Percentiles rank a stretch among this genome's conserved stretches.
phyloP scores from a whole-genome alignment of 2,329 filamentous ascomycete species.

The Paraphaeosphaeria sporulosa region DNA sequence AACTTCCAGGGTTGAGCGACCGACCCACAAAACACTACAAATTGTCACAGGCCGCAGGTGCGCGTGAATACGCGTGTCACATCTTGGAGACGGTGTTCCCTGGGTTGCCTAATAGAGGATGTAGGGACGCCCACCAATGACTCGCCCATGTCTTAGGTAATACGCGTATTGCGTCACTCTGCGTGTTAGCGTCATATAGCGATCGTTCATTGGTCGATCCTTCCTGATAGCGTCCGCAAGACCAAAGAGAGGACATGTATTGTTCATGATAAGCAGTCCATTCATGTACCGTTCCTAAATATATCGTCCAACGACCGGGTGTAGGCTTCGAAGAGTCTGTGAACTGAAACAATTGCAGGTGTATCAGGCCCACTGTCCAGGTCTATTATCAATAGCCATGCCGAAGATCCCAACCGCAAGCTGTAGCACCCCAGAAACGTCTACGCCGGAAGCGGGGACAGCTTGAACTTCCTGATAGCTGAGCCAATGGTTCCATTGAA shows the following conservation, averaged over 20 bases:
- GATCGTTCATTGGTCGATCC: neutral
- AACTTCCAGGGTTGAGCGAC: neutral
- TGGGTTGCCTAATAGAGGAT: neutral
- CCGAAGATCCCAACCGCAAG: neutral
- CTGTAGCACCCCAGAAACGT: neutral
- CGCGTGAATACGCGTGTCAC: conserved; percentile 6
- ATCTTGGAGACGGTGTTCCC: neutral
- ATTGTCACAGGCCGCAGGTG: too few relatives aligned
- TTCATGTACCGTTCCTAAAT: neutral
- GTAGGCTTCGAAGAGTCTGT: too few relatives aligned
- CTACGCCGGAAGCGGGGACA: neutral
- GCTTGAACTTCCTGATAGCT: neutral
- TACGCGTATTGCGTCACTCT: neutral
- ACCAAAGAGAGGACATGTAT: neutral
- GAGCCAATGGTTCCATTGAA: neutral
- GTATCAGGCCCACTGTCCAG: neutral
- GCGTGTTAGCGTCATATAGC: neutral
- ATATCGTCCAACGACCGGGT: neutral
- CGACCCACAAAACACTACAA: too few relatives aligned
- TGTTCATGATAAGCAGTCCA: neutral
- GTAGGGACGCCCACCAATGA: neutral
- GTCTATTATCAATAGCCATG: neutral
- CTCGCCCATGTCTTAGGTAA: neutral
- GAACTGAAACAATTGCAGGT: neutral
- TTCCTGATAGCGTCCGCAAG: too few relatives aligned